Evolutionary conservation across 2,329 filamentous ascomycete species (phyloP), one percentile per base, ranked within the genome.

Genomic region (Botrytis galanthina): DNA sequence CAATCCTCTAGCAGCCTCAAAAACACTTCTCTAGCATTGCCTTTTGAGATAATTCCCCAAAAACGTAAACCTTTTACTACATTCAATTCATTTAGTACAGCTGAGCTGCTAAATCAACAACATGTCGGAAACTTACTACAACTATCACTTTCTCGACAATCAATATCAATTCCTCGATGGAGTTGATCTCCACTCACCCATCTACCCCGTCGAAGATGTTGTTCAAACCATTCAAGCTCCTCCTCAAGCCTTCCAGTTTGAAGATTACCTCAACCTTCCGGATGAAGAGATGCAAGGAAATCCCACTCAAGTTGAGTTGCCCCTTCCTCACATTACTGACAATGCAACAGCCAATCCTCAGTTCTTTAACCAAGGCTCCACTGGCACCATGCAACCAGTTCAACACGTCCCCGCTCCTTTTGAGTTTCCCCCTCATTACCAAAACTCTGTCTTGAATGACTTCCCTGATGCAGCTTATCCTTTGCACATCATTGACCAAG

Each of bases 401-500:
- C 32, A n/a, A 61, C 14, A 37, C 7, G 60, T 68, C 26, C 63
- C 63, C 3, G 39, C 54, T 46, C 37, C 29, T 51, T 57, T 69
- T 26, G 59, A 32, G 10, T 67, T 59, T 32, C 10, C 44, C 6
- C 6, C n/a, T 37, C 3, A 29, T 51, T 74, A 66, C 60, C 77
- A 76, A 9, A 76, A 77, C 62, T 14, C 59, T 18, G 74, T 79
- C 57, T 73, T 79, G 57, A 75, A 75, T 32, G 22, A 59, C 7
- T 79, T 79, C 35, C 72, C 59, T 4, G 62, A 59, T 46, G 67
- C 77, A 42, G 61, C 46, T 14, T 73, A 73, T 5, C 75, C 78
- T 48, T 75, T 79, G 37, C 70, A 62, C 26, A 59, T 79, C 61
- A 78, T 79, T 32, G 78, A 79, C 51, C 48, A 62, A 14, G 44